Base-by-base conservation (phyloP, 192 early-diverging fungal genomes). In the Backusella tuberculispora region DNA sequence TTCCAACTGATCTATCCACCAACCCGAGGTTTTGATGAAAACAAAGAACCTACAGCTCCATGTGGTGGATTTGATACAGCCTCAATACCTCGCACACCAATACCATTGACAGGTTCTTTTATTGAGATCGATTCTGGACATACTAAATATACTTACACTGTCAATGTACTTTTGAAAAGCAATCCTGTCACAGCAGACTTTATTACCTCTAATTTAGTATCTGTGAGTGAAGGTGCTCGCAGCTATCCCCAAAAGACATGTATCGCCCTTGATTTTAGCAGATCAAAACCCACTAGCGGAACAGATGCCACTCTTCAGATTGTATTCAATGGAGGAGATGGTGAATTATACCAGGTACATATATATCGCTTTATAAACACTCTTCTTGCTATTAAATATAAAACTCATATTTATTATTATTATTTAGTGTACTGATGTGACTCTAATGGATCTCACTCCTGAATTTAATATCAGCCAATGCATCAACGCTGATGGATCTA, bases 231-330 rank as follows among this genome's bases (percentile, higher is more conserved):
- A 24, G 67, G 76, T 26, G 67, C 74, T 1, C 24, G 77, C 46
- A 77, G 26, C 17, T 78, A 83, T 48, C 86, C 86, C 10, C 72
- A 72, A 12, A 46, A 78, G 13, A 63, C 76, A 15, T 87, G 86
- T 70, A 26, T 85, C n/a, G 77, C 67, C 1, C 41, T 86, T 43
- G 79, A 85, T 47, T 65, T 87, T 6, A 76, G 83, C 47, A 34
- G 60, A 3, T 44, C 80, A 24, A 79, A 66, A 24, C 80, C 80
- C 24, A 76, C 74, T 53, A 77, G 85, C 60, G 85, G 86, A 17
- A 66, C 76, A 41, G 81, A 84, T 69, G 88, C 83, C 26, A 86
- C 85, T 37, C 74, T 89, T 26, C 88, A 89, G 67, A 73, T 86
- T 63, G 72, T 85, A 10, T 85, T 83, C 73, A 86, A 81, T 50